Percentiles rank a stretch among this genome's conserved stretches.
phyloP scores from a whole-genome alignment of 352 stramenopile genomes.

The Pythium rhizo-oryzae region DNA sequence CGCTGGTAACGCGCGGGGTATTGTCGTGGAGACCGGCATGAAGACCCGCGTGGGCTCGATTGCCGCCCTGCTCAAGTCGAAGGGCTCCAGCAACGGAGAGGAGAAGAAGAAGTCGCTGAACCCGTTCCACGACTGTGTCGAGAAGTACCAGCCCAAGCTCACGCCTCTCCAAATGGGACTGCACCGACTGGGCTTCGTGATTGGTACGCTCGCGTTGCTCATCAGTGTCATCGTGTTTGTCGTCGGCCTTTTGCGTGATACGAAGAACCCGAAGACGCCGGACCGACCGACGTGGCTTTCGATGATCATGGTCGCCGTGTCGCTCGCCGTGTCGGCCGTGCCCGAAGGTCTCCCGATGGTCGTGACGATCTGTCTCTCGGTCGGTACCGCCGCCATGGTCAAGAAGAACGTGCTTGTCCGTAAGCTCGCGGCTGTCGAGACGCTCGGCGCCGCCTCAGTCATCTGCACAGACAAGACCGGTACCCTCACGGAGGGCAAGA shows the following conservation, averaged over 20 bases:
- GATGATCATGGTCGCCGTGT: conserved; percentile 96
- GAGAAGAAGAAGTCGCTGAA: conserved; percentile 50
- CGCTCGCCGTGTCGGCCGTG: conserved; percentile 76
- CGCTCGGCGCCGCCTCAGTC: conserved; percentile 90
- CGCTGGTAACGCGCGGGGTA: conserved; percentile 63
- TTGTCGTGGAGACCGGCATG: conserved; percentile 81
- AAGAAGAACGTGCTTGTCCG: conserved; percentile 82
- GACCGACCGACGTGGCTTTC: conserved; percentile 86
- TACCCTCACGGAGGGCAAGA: conserved; percentile 91
- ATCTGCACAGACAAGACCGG: conserved; percentile 96
- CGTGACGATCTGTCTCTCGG: conserved; percentile 80
- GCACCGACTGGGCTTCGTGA: conserved; percentile 94
- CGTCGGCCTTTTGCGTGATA: conserved; percentile 74
- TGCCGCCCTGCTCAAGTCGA: conserved; percentile 58
- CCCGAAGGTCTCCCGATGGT: conserved; percentile 82
- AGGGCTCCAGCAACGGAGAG: conserved; percentile 18
- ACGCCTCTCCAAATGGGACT: conserved; percentile 93
- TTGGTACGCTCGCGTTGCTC: conserved; percentile 85
- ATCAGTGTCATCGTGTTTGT: conserved; percentile 90
- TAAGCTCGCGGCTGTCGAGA: conserved; percentile 84
- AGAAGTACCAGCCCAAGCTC: conserved; percentile 66
- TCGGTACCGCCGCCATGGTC: conserved; percentile 73
- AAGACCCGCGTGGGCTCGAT: conserved; percentile 73
- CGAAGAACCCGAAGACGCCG: conserved; percentile 59
- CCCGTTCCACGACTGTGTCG: conserved; percentile 52